phyloP scores from a whole-genome alignment of 257 asterid species.

The Haberlea rhodopensis region DNA sequence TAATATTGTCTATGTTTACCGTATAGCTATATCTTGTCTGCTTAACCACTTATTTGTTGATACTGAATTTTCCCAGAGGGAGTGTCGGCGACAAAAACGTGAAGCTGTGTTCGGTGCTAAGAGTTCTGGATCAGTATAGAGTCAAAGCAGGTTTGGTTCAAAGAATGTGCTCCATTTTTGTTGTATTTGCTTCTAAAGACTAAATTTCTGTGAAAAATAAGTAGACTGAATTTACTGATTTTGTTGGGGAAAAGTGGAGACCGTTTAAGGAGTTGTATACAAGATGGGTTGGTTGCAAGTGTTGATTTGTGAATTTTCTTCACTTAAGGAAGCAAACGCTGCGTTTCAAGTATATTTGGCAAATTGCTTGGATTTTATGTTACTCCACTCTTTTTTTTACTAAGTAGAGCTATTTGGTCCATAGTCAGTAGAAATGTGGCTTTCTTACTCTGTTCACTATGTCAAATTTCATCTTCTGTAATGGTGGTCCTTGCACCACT shows the following conservation, averaged over 20 bases:
- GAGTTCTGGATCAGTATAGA: slow-evolving; percentile 39
- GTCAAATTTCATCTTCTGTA: background rate
- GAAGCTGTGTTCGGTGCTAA: slow-evolving; percentile 44
- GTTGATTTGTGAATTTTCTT: slow-evolving; percentile 5
- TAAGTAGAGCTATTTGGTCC: no score
- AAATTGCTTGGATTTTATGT: no score
- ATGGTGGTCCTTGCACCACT: background rate
- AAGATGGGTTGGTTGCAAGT: slow-evolving; percentile 12
- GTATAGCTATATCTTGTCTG: background rate
- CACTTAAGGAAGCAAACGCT: background rate
- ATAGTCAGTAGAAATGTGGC: no score
- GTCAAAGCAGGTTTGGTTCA: slow-evolving; percentile 7
- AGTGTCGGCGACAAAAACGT: slow-evolving; percentile 51
- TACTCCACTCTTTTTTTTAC: no score
- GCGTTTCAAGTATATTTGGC: background rate
- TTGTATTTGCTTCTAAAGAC: slow-evolving; percentile 9
- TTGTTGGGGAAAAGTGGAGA: background rate
- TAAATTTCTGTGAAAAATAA: background rate
- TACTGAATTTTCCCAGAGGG: slow-evolving; percentile 54
- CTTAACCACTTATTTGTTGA: slow-evolving; percentile 7
- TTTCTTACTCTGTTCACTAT: background rate
- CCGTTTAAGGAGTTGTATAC: background rate
- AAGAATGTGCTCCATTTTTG: slow-evolving; percentile 14
- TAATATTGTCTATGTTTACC: background rate
- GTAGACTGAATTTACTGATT: background rate